Percentiles rank a stretch among this genome's conserved stretches.
These are phyloP conservation scores for Penicillium flavigenum DNA, from an alignment of 495 filamentous ascomycete genomes.

Conservation along the genomic window DNA sequence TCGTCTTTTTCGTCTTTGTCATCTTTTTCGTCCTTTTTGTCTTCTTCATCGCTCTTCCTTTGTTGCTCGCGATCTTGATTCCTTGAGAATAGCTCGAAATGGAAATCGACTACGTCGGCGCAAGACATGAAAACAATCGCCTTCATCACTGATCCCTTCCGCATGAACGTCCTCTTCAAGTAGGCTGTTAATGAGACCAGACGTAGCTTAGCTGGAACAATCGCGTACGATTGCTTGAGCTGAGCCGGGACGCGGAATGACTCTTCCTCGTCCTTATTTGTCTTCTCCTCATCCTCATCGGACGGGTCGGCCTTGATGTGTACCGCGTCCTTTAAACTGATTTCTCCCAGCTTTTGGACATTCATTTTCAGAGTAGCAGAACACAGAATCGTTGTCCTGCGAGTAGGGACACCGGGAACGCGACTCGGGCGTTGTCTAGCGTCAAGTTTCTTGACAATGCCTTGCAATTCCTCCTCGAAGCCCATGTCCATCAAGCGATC, in stretches of 20 bases:
- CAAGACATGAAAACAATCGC: constrained; percentile 95
- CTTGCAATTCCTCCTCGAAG: constrained; percentile 84
- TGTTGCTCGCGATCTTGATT: constrained; percentile 35
- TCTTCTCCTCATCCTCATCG: constrained; percentile 40
- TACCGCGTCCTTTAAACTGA: constrained; percentile 88
- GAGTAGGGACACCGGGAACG: constrained; percentile 62
- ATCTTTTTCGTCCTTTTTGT: constrained; percentile 15
- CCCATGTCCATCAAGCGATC: constrained; percentile 96
- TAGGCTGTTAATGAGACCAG: constrained; percentile 81
- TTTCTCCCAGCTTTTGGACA: constrained; percentile 86
- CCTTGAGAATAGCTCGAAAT: constrained; percentile 81
- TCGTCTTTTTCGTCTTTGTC: constrained; percentile 22
- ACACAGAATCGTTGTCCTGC: constrained; percentile 85
- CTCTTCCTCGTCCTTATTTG: constrained; percentile 47
- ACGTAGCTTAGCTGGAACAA: constrained; percentile 84
- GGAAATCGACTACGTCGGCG: constrained; percentile 94
- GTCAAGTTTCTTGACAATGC: constrained; percentile 74
- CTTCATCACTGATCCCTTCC: constrained; percentile 87
- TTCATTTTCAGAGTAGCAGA: constrained; percentile 97
- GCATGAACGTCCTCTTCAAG: constrained; percentile 80
- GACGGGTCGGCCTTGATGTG: constrained; percentile 71
- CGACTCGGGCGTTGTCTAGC: constrained; percentile 44
- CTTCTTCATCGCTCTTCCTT: constrained; percentile 26
- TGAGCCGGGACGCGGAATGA: constrained; percentile 85
- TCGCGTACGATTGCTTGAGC: constrained; percentile 83